A percentile compares a stretch with the other conserved stretches of the same genome.
These are phyloP conservation scores for Aureoboletus auriporus DNA, from an alignment of 768 basidiomycete genomes.

Conservation along the genomic window DNA sequence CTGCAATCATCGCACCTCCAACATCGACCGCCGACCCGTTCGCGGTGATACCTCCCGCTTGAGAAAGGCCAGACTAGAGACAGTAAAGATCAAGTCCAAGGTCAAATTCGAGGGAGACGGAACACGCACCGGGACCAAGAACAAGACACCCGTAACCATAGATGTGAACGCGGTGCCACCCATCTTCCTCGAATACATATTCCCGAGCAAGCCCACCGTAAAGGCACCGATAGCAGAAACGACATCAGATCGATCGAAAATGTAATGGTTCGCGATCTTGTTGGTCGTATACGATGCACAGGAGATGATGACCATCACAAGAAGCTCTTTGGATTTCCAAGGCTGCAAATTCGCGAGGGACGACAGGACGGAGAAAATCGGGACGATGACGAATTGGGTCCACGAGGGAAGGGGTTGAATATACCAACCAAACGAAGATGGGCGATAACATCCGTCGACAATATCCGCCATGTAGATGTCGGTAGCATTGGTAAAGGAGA, in stretches of 20 bases:
- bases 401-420: constrained; percentile 79
- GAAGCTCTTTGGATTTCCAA: constrained; percentile 62
- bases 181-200: constrained; percentile 77
- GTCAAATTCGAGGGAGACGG: background rate
- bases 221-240: constrained; percentile 86
- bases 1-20: constrained; percentile 84
- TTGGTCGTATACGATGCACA: constrained; percentile 77
- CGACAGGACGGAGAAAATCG: constrained; percentile 64
- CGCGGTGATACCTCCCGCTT: constrained; percentile 80
- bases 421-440: constrained; percentile 64
- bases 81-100: background rate
- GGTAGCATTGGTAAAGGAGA: constrained; percentile 59
- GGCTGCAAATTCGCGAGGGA: constrained; percentile 80
- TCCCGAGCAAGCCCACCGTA: constrained; percentile 73
- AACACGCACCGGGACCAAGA: constrained; percentile 75
- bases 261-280: constrained; percentile 79
- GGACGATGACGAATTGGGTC: constrained; percentile 74
- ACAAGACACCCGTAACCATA: constrained; percentile 87
- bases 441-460: constrained; percentile 68
- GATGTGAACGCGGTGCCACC: constrained; percentile 85
- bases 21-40: constrained; percentile 82
- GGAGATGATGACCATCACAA: constrained; percentile 82
- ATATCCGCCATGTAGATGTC: constrained; percentile 45
- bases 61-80: constrained; percentile 73
- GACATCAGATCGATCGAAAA: constrained; percentile 79